Evolutionary conservation across 106 monocot genomes (phyloP), one percentile per base, ranked within the genome.

Genomic region (Phalaenopsis equestris): DNA sequence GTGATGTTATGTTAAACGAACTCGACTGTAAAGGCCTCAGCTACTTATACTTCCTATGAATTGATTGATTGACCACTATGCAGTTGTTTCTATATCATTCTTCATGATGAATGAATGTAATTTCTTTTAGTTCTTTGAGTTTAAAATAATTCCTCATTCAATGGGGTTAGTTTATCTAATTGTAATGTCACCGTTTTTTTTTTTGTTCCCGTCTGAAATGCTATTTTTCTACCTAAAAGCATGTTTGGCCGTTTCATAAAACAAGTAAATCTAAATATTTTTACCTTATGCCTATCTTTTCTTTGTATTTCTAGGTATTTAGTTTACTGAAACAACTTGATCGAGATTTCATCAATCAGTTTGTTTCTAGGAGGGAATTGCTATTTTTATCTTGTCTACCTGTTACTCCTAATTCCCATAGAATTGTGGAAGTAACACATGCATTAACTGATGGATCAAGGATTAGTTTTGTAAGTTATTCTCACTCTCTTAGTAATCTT

Each of bases 361-460:
- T 84, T 85, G 86, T 90, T 67, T 45, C 80, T 55, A 89, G 88
- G 76, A 36, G 90, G 75, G 92, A 92, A 36, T 80, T 94, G 37
- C 75, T 98, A 36, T 98, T 98, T 76, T 80, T 98, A 70, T 89
- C 92, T 36, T 84, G 81, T 81, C 47, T 98, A 68, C 92, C 94
- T 17, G 90, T 98, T 74, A 87, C 89, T 56, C 83, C 94, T 73
- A 98, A 98, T 79, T 88, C 88, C 72, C 87, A 90, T 68, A 87
- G 94, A 67, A 82, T 94, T 15, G 81, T 85, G 42, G 97, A 98
- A 82, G 84, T 76, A 65, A 52, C 61, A 41, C 78, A 78, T 73
- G 56, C 46, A 23, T 57, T 73, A 76, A 68, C 79, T 78, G 86
- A 88, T 88, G 95, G 92, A 6, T 84, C 95, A 21, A 77, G 79